Evolutionary conservation across 169 alveolate genomes (phyloP).

Genomic region (Amoebophrya sp.): DNA sequence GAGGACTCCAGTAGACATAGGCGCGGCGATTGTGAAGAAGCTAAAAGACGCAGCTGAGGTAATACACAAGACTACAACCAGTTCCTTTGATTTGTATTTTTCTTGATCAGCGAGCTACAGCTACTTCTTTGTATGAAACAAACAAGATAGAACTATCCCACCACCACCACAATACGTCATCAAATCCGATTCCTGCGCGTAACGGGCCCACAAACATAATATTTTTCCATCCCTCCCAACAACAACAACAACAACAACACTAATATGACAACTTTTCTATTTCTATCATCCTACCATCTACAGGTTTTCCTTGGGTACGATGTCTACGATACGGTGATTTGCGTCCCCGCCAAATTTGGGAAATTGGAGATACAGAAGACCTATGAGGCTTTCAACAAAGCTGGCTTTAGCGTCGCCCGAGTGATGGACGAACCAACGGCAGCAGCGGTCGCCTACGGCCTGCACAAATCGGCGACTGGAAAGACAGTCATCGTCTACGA

Average conservation of each 20-base stretch:
- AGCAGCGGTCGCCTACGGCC: constrained; percentile 1
- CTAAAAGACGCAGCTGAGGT: background rate
- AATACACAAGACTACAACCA: too few relatives aligned
- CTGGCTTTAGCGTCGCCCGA: background rate
- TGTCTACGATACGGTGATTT: background rate
- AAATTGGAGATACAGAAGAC: background rate
- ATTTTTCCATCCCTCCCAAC: too few relatives aligned
- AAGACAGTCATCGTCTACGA: background rate
- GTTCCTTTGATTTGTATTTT: too few relatives aligned
- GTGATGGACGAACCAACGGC: background rate
- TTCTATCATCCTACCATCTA: background rate
- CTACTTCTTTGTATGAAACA: too few relatives aligned
- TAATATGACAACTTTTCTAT: too few relatives aligned
- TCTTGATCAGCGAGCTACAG: too few relatives aligned
- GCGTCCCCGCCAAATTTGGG: background rate
- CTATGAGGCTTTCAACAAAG: background rate
- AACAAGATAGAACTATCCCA: too few relatives aligned
- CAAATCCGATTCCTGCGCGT: too few relatives aligned
- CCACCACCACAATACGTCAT: too few relatives aligned
- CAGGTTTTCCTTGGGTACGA: background rate
- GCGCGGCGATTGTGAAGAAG: background rate
- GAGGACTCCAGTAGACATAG: background rate
- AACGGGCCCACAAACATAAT: too few relatives aligned
- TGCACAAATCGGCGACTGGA: background rate
- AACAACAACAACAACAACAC: too few relatives aligned